Evolutionary conservation across 148 eudicot species (phyloP).

Genomic region (Bassia scoparia): DNA sequence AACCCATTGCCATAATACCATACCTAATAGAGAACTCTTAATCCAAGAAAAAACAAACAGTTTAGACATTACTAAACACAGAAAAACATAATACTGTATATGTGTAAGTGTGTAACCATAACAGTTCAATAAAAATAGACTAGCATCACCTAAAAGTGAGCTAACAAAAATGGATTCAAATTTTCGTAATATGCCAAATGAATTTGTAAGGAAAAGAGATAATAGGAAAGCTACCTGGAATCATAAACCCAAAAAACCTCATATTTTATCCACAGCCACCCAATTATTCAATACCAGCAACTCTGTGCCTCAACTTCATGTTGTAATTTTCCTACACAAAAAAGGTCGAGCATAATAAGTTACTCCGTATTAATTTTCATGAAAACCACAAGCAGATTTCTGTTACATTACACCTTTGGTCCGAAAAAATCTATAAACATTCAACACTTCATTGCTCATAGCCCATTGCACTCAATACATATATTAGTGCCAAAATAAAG

Average conservation of each 20-base stretch:
- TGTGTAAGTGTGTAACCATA: not conserved
- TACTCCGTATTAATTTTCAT: too few relatives aligned
- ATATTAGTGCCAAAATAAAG: too few relatives aligned
- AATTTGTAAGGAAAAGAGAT: not conserved
- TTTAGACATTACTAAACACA: not conserved
- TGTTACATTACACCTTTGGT: too few relatives aligned
- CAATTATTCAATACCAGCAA: conserved; percentile 68
- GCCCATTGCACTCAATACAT: conserved; percentile 1
- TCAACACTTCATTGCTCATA: not conserved
- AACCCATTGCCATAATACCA: too few relatives aligned
- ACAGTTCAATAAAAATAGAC: not conserved
- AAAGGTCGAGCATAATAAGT: not conserved
- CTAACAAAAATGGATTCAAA: not conserved
- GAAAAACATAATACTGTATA: not conserved
- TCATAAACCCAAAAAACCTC: conserved; percentile 12
- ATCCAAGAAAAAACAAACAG: not conserved
- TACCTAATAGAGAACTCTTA: too few relatives aligned
- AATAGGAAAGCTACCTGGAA: conserved; percentile 26
- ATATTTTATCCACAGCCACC: conserved; percentile 14
- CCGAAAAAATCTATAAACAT: too few relatives aligned
- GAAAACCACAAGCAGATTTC: not conserved
- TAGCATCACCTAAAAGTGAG: not conserved
- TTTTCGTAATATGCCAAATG: not conserved
- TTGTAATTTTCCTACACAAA: conserved; percentile 56
- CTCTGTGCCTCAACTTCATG: conserved; percentile 59